Evolutionary conservation across 2,329 filamentous ascomycete species (phyloP).

Genomic region (Onygenales sp.): DNA sequence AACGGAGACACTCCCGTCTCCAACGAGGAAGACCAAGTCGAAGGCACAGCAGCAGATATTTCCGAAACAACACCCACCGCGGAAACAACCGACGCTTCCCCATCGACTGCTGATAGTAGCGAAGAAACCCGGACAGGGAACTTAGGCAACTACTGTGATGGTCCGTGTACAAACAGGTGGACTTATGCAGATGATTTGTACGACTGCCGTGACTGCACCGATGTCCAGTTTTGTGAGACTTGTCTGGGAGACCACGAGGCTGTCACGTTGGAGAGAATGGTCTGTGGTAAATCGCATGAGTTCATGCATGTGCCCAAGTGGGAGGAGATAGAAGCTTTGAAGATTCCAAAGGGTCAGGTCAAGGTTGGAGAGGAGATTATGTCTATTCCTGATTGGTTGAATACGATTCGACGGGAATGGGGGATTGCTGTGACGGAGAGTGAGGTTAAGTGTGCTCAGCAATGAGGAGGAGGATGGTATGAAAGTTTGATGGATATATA

Average conservation of each 20-base stretch:
- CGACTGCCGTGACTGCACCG: conserved; percentile 20
- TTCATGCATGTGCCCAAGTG: conserved; percentile 17
- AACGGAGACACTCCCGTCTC: neutral
- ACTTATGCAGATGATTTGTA: conserved; percentile 18
- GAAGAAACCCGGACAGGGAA: neutral
- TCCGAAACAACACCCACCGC: neutral
- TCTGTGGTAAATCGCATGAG: conserved; percentile 17
- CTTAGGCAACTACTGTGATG: conserved; percentile 8
- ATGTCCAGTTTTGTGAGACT: conserved; percentile 15
- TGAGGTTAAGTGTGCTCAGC: neutral
- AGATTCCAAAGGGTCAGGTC: conserved; percentile 13
- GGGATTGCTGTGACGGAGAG: neutral
- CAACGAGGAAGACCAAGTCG: neutral
- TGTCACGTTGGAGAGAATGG: conserved; percentile 17
- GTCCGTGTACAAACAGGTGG: conserved; percentile 11
- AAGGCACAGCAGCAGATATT: neutral
- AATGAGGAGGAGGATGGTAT: neutral
- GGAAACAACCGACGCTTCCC: neutral
- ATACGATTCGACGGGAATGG: conserved; percentile 12
- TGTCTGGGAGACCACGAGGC: conserved; percentile 14
- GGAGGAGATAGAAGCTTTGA: conserved; percentile 12
- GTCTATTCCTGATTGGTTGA: conserved; percentile 16
- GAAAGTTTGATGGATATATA: neutral
- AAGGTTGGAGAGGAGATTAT: conserved; percentile 15
- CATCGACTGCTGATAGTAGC: neutral